A percentile compares a stretch with the other conserved stretches of the same genome.
phyloP scores from a whole-genome alignment of 2,329 filamentous ascomycete genomes.

The Rachicladosporium sp. region DNA sequence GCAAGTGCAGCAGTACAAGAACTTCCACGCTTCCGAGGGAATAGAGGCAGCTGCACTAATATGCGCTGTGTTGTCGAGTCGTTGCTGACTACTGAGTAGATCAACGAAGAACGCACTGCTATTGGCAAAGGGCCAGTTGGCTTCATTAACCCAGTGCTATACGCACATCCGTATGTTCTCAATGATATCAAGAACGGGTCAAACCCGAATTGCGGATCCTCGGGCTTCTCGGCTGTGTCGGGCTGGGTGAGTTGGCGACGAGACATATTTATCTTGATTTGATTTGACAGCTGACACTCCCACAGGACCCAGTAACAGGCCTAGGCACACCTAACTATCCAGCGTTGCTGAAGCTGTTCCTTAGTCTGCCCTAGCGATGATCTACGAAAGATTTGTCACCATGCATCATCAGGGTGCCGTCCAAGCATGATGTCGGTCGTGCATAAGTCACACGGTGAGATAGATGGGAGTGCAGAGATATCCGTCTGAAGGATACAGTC shows the following conservation, averaged over 20 bases:
- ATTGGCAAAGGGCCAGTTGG: constrained; percentile 28
- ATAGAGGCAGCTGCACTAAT: constrained; percentile 33
- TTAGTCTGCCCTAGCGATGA: constrained; percentile 10
- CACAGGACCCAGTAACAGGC: constrained; percentile 20
- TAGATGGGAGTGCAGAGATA: too few species aligned
- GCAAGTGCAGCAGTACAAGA: too few species aligned
- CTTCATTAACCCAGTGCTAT: constrained; percentile 31
- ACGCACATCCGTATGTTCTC: constrained; percentile 28
- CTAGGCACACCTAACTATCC: constrained; percentile 18
- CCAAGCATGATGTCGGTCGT: too few species aligned
- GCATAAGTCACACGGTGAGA: too few species aligned
- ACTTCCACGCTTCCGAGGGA: constrained; percentile 35
- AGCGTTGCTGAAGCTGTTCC: constrained; percentile 17
- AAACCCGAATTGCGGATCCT: constrained; percentile 27
- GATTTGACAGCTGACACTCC: too few species aligned
- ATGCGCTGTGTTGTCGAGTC: too few species aligned
- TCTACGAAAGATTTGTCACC: too few species aligned
- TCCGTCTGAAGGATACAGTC: too few species aligned
- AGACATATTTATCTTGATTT: too few species aligned
- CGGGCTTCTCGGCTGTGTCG: constrained; percentile 14
- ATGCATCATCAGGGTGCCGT: too few species aligned
- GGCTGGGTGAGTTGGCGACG: constrained; percentile 11
- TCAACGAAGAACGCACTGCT: constrained; percentile 28
- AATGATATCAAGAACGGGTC: constrained; percentile 28
- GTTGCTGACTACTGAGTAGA: constrained; percentile 12